Evolutionary conservation across 352 stramenopile species (phyloP).

Genomic region (Globisporangium lucens): DNA sequence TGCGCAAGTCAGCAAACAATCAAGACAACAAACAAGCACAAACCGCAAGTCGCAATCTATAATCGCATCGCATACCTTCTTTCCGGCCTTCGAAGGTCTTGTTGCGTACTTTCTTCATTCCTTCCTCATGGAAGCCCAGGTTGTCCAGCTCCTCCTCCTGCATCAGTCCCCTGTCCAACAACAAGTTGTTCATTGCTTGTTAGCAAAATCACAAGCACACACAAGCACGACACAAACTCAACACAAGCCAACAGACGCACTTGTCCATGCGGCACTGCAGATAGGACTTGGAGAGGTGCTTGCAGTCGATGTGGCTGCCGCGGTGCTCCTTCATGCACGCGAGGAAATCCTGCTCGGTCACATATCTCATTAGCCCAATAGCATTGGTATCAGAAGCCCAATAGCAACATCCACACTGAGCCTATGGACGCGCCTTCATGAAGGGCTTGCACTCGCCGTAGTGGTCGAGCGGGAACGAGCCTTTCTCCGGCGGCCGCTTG

Average conservation of each 20-base stretch:
- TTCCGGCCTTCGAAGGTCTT: slow-evolving; percentile 62
- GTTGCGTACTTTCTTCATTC: slow-evolving; percentile 65
- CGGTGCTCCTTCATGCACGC: slow-evolving; percentile 77
- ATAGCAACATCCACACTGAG: slow-evolving; percentile 9
- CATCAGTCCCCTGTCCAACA: slow-evolving; percentile 69
- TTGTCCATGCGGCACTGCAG: slow-evolving; percentile 90
- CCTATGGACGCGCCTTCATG: slow-evolving; percentile 57
- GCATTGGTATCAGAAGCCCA: neutral
- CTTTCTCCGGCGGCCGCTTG: slow-evolving; percentile 86
- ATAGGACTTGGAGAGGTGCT: slow-evolving; percentile 84
- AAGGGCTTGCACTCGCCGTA: slow-evolving; percentile 86
- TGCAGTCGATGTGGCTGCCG: slow-evolving; percentile 88
- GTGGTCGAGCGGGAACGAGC: slow-evolving; percentile 89
- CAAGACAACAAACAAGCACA: neutral
- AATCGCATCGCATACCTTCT: slow-evolving; percentile 37
- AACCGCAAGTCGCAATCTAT: neutral
- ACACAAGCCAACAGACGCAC: slow-evolving; percentile 29
- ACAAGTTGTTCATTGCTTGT: neutral
- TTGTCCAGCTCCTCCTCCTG: slow-evolving; percentile 78
- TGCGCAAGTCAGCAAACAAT: slow-evolving; percentile 1
- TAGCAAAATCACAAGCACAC: neutral
- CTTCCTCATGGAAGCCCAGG: slow-evolving; percentile 80
- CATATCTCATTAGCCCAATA: neutral
- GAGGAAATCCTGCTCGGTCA: slow-evolving; percentile 58
- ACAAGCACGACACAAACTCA: neutral